Evolutionary conservation across 2,329 filamentous ascomycete genomes (phyloP).

Genomic region (Paraconiothyrium brasiliense): DNA sequence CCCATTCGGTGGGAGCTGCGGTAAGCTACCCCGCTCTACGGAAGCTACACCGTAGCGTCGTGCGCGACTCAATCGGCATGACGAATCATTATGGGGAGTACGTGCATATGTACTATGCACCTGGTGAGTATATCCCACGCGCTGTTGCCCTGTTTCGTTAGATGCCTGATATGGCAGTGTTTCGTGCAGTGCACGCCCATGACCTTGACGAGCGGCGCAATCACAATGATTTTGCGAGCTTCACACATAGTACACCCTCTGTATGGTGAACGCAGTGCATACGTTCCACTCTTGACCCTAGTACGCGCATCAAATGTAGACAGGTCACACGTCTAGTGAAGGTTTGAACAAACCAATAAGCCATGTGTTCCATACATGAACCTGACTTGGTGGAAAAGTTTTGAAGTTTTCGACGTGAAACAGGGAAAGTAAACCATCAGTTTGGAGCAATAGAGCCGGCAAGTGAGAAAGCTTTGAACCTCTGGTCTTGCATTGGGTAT

Average conservation of each 20-base stretch:
- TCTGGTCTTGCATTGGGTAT: no score
- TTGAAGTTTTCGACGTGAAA: no score
- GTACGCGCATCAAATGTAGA: no score
- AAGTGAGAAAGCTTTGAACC: no score
- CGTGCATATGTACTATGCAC: not conserved
- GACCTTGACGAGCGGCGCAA: not conserved
- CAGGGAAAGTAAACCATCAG: no score
- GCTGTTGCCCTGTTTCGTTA: not conserved
- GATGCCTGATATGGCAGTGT: not conserved
- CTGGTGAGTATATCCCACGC: not conserved
- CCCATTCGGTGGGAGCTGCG: not conserved
- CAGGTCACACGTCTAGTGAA: no score
- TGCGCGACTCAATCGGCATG: not conserved
- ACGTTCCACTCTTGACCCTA: no score
- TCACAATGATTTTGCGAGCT: not conserved
- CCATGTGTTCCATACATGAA: no score
- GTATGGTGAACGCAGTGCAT: not conserved
- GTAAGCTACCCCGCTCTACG: conserved; percentile 8
- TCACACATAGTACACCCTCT: not conserved
- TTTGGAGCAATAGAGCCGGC: no score
- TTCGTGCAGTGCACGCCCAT: not conserved
- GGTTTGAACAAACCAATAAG: no score
- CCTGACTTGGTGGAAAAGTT: no score
- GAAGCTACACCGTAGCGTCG: conserved; percentile 1
- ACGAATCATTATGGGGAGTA: not conserved